Base-by-base conservation (phyloP, 768 basidiomycete species). In the Tremella fuciformis region DNA sequence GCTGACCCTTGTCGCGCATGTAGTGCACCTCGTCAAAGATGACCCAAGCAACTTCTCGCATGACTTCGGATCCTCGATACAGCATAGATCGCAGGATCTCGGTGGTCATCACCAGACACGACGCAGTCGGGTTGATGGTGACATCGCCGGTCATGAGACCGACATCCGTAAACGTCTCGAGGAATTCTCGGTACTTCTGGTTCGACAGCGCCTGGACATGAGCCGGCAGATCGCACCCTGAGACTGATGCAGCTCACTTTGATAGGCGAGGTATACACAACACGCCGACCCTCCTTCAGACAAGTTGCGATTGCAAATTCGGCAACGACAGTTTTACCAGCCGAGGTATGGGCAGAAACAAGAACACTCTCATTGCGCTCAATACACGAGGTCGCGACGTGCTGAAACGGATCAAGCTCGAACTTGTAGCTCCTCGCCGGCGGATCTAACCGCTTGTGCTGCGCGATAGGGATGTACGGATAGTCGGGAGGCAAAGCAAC, bases 21-120 rank as follows among this genome's bases (percentile, higher is more conserved):
- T 98, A 99, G 75, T 99, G 96, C 61, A 99, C 96, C 79, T 99
- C 96, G 74, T 99, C 96, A 76, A 98, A 99, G 64, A 99, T 85
- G 57, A 98, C 94, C 96, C 96, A 99, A 0, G 93, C 92, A n/a
- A 99, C 94, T 80, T 99, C 96, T 57, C 96, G 89, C 88, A 98
- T 93, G 65, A 99, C 88, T 80, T 99, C 96, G 2, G 92, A 97
- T 39, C 96, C 96, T 54, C 96, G 87, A 74, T 99, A 99, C 24
- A 99, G 80, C 94, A 99, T 99, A 3, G 93, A 97, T 18, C 96
- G 86, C 52, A 99, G 77, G 85, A 99, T 98, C 92, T 99, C 96
- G 2, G 96, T 99, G 0, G 94, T 99, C 96, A 99, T 99, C 51
- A 99, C 96, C 53, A 99, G 79, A 79, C 96, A 98, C 26, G 90